phyloP scores from a whole-genome alignment of 179 eudicot genomes.

The Beta lomatogona region DNA sequence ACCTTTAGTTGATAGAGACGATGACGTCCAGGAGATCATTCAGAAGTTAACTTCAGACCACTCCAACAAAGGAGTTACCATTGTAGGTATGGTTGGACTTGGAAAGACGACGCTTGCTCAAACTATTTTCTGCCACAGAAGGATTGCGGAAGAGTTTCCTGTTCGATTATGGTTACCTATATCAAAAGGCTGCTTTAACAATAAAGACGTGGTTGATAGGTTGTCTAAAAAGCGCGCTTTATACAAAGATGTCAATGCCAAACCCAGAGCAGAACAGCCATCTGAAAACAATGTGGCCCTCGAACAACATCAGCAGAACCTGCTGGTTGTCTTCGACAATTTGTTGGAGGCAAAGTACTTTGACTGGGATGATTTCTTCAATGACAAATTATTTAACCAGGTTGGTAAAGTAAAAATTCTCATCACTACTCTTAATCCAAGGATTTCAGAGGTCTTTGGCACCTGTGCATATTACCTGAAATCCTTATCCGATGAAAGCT shows the following conservation, averaged over 20 bases:
- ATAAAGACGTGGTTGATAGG: background rate
- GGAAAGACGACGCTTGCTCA: constrained; percentile 23
- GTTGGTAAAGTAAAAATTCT: background rate
- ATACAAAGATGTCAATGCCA: too few relatives aligned
- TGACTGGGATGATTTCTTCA: background rate
- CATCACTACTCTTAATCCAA: constrained; percentile 8
- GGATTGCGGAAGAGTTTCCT: background rate
- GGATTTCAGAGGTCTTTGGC: background rate
- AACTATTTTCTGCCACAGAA: background rate
- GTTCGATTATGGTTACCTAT: background rate
- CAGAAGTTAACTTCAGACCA: background rate
- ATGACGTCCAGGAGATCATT: background rate
- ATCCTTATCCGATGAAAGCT: background rate
- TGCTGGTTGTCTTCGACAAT: constrained; percentile 13
- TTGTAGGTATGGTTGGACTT: constrained; percentile 19
- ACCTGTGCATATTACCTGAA: constrained; percentile 5
- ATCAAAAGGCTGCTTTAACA: background rate
- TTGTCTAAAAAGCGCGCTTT: background rate
- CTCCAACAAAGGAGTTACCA: constrained; percentile 5
- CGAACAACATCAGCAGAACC: too few relatives aligned
- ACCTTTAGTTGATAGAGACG: background rate
- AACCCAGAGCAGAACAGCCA: too few relatives aligned
- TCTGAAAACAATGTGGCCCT: background rate
- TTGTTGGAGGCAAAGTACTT: background rate
- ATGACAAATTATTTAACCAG: background rate